Evolutionary conservation across 768 basidiomycete genomes (phyloP).

Genomic region (Lactifluus subvellereus): DNA sequence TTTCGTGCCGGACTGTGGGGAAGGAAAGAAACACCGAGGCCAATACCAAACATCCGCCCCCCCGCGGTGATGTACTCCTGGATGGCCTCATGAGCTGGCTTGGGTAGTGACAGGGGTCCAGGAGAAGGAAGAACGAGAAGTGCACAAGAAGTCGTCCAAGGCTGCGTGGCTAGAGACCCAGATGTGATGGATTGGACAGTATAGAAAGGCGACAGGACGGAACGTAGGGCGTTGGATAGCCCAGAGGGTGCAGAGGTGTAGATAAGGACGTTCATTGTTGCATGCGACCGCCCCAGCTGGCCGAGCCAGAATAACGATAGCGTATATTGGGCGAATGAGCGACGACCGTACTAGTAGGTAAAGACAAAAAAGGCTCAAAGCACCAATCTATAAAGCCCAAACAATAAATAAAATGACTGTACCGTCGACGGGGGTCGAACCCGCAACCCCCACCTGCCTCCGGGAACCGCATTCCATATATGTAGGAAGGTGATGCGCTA

Average conservation of each 20-base stretch:
- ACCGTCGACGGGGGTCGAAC: slow-evolving; percentile 34
- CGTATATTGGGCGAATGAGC: too few relatives aligned
- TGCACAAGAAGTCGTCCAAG: slow-evolving; percentile 73
- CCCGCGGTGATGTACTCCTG: slow-evolving; percentile 58
- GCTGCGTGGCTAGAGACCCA: slow-evolving; percentile 53
- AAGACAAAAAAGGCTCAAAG: not conserved
- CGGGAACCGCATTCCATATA: not conserved
- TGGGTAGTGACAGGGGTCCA: slow-evolving; percentile 34
- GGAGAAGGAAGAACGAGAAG: slow-evolving; percentile 72
- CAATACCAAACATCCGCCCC: slow-evolving; percentile 65
- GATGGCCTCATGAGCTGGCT: slow-evolving; percentile 40
- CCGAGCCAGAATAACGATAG: not conserved
- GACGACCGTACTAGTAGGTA: too few relatives aligned
- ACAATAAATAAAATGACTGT: not conserved
- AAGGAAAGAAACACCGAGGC: slow-evolving; percentile 49
- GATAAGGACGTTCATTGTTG: slow-evolving; percentile 68
- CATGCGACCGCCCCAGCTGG: not conserved
- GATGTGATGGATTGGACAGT: slow-evolving; percentile 65
- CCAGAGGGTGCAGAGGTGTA: slow-evolving; percentile 42
- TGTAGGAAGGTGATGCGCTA: slow-evolving; percentile 35
- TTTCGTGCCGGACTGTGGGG: slow-evolving; percentile 32
- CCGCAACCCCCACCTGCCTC: slow-evolving; percentile 32
- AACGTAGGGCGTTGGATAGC: slow-evolving; percentile 36
- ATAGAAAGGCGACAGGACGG: slow-evolving; percentile 65
- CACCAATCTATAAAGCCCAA: not conserved